Base-by-base conservation (phyloP, 164 flowering plant species). In the Cinnamomum micranthum region DNA sequence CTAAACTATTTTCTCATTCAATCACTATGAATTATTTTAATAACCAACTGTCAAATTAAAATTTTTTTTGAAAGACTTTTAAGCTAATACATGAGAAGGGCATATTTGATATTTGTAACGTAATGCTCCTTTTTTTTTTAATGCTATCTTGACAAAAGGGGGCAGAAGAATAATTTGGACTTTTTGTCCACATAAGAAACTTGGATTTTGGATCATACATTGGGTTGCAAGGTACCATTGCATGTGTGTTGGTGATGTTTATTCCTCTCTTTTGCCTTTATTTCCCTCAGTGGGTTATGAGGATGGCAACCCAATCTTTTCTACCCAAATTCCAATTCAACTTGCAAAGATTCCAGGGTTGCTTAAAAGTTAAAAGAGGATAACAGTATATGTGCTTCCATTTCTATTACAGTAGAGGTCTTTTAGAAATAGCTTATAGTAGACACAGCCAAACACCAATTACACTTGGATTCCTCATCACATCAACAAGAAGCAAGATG, bases 301-400 rank as follows among this genome's bases (percentile, higher is more conserved):
- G 52, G 52, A 35, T n/a, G 65, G 67, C 67, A 22, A 50, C 15
- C 27, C 27, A 52, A 10, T 10, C 71, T 69, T 60, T 25, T 15
- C 55, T 6, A 64, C 22, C 17, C n/a, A 23, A 12, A 19, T 33
- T 28, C n/a, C 31, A 20, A 55, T 55, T 3, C 74, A 60, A 19
- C 35, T 55, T 52, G 64, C 25, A 2, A 24, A 71, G 41, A 71
- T 55, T 71, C 73, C 19, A 22, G 25, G 73, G 73, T 72, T 72
- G 67, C 74, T 72, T 72, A 72, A 72, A 60, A 72, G 50, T 59
- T 72, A 72, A 72, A 72, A 72, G 74, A 9, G 73, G n/a, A 27
- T 31, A 67, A 0, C 15, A 31, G 47, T 10, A 13, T 12, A 13
- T 67, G 41, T 27, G 41, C 41, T 20, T 20, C n/a, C 47, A 27